A percentile compares a stretch with the other conserved stretches of the same genome.
These are phyloP conservation scores for Scytalidium sp. DNA, from an alignment of 2,329 filamentous ascomycete species.

Conservation along the genomic window DNA sequence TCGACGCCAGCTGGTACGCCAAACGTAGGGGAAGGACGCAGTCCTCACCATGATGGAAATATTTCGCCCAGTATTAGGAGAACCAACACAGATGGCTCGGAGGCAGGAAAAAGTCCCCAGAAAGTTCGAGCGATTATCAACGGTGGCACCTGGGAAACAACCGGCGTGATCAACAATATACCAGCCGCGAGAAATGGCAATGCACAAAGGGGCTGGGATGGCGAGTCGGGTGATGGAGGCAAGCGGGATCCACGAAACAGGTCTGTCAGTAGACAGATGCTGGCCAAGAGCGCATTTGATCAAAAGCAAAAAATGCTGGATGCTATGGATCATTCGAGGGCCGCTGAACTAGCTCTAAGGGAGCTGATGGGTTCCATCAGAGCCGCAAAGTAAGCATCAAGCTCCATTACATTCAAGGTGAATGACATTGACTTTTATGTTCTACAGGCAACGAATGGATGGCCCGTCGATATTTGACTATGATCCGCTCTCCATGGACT, in stretches of 20 bases:
- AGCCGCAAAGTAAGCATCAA: slow-evolving; percentile 70
- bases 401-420: background rate
- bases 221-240: slow-evolving; percentile 29
- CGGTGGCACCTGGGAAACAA: slow-evolving; percentile 68
- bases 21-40: slow-evolving; percentile 33
- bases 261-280: slow-evolving; percentile 46
- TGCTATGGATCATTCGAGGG: slow-evolving; percentile 74
- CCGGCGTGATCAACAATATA: slow-evolving; percentile 75
- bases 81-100: slow-evolving; percentile 11
- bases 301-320: slow-evolving; percentile 62
- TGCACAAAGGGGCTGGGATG: slow-evolving; percentile 32
- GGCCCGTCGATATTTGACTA: slow-evolving; percentile 68
- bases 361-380: slow-evolving; percentile 80
- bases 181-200: slow-evolving; percentile 49
- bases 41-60: slow-evolving; percentile 27
- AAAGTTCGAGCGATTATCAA: slow-evolving; percentile 25
- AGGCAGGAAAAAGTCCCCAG: slow-evolving; percentile 35
- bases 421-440: slow-evolving; percentile 8
- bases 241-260: slow-evolving; percentile 30
- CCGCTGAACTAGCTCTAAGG: slow-evolving; percentile 78
- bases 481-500: slow-evolving; percentile 80
- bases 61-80: slow-evolving; percentile 16
- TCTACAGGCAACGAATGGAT: slow-evolving; percentile 50
- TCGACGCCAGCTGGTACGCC: slow-evolving; percentile 57
- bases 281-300: slow-evolving; percentile 55